Evolutionary conservation across 805 yeast species (phyloP).

Genomic region (Sugiyamaella lignohabitans): DNA sequence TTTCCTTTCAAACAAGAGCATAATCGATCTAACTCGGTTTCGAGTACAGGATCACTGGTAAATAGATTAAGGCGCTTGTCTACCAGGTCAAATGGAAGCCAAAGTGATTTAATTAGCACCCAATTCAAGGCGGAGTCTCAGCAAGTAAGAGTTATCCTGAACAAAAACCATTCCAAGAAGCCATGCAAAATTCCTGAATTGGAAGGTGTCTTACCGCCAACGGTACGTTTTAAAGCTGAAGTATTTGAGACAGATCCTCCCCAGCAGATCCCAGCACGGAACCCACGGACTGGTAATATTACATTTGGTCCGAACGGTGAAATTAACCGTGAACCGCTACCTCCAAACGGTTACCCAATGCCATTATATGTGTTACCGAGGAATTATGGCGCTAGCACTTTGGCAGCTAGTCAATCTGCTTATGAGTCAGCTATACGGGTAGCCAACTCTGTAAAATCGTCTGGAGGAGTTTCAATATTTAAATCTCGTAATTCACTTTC

Average conservation of each 20-base stretch:
- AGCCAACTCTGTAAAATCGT: constrained; percentile 13
- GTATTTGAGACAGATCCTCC: constrained; percentile 78
- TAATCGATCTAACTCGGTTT: too few species aligned
- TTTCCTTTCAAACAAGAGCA: too few species aligned
- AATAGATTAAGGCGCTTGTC: constrained; percentile 18
- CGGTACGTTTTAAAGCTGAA: constrained; percentile 75
- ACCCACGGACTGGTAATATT: constrained; percentile 75
- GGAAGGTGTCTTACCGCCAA: constrained; percentile 35
- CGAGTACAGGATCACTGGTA: constrained; percentile 17
- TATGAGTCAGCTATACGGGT: constrained; percentile 20
- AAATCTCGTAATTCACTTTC: constrained; percentile 6
- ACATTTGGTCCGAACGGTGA: constrained; percentile 30
- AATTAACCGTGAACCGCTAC: constrained; percentile 11
- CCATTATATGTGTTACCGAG: constrained; percentile 16
- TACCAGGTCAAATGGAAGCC: constrained; percentile 5
- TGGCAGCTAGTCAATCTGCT: constrained; percentile 18
- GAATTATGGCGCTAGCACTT: constrained; percentile 15
- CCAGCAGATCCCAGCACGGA: constrained; percentile 85
- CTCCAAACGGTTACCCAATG: constrained; percentile 1
- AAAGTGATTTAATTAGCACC: not conserved
- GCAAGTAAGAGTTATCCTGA: constrained; percentile 35
- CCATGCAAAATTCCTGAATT: constrained; percentile 14
- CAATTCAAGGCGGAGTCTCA: constrained; percentile 14
- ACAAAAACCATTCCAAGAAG: constrained; percentile 40
- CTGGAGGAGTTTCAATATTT: constrained; percentile 1